Conservation (phyloP, 1,284 basidiomycete genomes). For the Boletus semigastroideus region DNA sequence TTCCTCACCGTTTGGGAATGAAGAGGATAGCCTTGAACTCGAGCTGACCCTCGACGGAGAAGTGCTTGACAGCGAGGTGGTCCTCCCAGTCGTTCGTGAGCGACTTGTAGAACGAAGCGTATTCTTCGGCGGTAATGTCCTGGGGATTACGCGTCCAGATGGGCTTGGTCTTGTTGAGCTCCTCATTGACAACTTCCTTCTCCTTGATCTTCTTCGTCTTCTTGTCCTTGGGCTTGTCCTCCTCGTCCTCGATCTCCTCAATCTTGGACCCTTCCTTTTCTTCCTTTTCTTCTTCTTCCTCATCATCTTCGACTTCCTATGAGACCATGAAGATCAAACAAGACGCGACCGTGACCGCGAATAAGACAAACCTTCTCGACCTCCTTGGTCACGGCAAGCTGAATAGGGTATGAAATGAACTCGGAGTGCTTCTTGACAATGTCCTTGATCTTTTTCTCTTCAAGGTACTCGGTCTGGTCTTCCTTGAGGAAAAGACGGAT, state of each 20-base stretch:
- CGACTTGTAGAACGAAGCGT: slow-evolving; percentile 98
- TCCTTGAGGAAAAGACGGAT: slow-evolving; percentile 97
- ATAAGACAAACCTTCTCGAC: slow-evolving; percentile 80
- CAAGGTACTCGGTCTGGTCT: slow-evolving; percentile 98
- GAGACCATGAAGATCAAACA: slow-evolving; percentile 3
- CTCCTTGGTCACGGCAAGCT: slow-evolving; percentile 98
- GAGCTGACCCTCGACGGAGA: slow-evolving; percentile 99
- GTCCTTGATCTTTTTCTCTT: slow-evolving; percentile 99
- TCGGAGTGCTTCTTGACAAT: slow-evolving; percentile 99
- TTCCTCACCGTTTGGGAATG: slow-evolving; percentile 86
- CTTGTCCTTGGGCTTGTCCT: slow-evolving; percentile 86
- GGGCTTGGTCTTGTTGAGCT: slow-evolving; percentile 99
- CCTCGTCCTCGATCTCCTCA: slow-evolving; percentile 80
- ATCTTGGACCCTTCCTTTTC: slow-evolving; percentile 72
- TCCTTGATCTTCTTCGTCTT: slow-evolving; percentile 99
- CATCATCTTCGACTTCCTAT: slow-evolving; percentile 87
- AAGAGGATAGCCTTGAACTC: slow-evolving; percentile 99
- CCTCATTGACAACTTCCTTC: slow-evolving; percentile 87
- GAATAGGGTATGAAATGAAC: slow-evolving; percentile 99
- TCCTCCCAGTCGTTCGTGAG: slow-evolving; percentile 99
- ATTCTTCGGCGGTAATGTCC: slow-evolving; percentile 93
- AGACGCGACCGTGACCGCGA: background rate
- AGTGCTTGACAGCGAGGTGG: slow-evolving; percentile 99
- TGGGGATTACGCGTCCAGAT: slow-evolving; percentile 99
- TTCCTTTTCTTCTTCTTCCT: slow-evolving; percentile 63